These are phyloP conservation scores for Noccaea caerulescens DNA, from an alignment of 345 rosid species.

Conservation along the genomic window DNA sequence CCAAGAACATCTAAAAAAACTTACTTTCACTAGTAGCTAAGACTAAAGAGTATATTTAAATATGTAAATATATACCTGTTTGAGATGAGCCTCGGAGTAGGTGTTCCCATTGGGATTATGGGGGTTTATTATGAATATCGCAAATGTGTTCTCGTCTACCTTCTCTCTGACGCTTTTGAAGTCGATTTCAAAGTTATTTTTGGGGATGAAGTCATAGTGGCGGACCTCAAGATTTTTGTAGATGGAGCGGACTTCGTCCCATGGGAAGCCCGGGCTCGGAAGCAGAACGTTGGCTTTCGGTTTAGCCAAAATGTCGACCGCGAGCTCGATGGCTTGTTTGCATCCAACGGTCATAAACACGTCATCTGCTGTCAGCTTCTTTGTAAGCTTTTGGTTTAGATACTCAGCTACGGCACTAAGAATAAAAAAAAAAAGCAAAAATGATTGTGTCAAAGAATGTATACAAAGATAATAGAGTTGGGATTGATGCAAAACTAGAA, in stretches of 20 bases:
- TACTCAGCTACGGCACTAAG: constrained; percentile 57
- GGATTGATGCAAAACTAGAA: neutral
- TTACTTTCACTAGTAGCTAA: neutral
- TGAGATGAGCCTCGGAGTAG: constrained; percentile 48
- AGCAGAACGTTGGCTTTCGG: constrained; percentile 56
- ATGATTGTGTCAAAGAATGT: neutral
- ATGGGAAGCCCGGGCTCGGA: constrained; percentile 45
- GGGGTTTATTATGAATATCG: constrained; percentile 57
- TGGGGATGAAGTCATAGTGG: constrained; percentile 51
- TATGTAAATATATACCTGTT: constrained; percentile 36
- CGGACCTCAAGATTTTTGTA: constrained; percentile 47
- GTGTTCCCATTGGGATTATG: constrained; percentile 46
- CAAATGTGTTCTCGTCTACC: constrained; percentile 59
- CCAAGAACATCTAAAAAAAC: too few species aligned
- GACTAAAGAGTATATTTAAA: neutral
- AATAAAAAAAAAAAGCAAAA: neutral
- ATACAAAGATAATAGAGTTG: neutral
- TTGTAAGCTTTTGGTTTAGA: constrained; percentile 48
- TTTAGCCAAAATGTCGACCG: constrained; percentile 46
- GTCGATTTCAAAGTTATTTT: constrained; percentile 60
- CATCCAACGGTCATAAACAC: constrained; percentile 64
- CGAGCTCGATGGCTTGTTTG: constrained; percentile 54
- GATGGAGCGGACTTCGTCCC: constrained; percentile 42
- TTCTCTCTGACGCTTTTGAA: constrained; percentile 49
- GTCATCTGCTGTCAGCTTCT: constrained; percentile 53